Conservation (phyloP, 257 asterid species). For the Petunia axillaris region DNA sequence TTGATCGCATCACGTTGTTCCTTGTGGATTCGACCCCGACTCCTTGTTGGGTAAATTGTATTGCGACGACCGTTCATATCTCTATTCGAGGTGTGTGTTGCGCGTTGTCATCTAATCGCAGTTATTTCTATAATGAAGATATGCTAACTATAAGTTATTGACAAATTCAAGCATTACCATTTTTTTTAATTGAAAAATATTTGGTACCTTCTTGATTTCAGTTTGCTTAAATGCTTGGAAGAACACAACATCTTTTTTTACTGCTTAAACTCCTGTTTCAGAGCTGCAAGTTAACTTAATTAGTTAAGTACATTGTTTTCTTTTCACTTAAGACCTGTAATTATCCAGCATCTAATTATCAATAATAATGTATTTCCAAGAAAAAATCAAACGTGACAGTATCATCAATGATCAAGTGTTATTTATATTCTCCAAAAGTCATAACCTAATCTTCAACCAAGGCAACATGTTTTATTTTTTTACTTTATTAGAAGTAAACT, state of each 20-base stretch:
- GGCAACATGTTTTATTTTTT: background rate
- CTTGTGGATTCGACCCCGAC: no score
- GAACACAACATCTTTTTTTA: background rate
- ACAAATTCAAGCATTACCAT: constrained; percentile 11
- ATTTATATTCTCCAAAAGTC: background rate
- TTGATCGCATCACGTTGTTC: no score
- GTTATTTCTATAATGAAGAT: background rate
- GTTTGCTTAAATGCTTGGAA: background rate
- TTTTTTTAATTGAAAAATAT: background rate
- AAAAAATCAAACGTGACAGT: no score
- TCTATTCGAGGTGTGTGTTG: no score
- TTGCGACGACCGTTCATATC: no score
- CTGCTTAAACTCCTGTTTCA: background rate
- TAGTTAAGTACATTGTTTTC: no score
- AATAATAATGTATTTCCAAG: no score
- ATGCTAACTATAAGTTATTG: background rate
- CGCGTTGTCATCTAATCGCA: no score
- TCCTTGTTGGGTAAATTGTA: no score
- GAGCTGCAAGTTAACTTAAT: background rate
- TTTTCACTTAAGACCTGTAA: no score
- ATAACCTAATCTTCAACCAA: background rate
- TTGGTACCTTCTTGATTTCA: background rate
- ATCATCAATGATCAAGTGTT: background rate
- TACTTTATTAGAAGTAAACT: background rate
- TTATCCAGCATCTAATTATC: no score